Conservation (phyloP, 768 basidiomycete species). For the Mycena haematopus region DNA sequence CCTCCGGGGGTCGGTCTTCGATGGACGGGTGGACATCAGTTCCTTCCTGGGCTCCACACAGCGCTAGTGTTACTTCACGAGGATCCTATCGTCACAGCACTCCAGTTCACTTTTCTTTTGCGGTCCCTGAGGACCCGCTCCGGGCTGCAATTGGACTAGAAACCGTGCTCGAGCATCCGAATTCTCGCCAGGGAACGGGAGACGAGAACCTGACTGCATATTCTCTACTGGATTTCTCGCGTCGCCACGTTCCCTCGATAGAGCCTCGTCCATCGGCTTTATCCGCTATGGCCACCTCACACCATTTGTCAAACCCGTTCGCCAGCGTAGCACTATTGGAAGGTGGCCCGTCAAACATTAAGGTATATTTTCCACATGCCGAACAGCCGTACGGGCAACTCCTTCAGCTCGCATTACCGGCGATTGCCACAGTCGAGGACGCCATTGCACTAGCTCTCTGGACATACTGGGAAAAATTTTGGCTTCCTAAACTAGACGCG, state of each 20-base stretch:
- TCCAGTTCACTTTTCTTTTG: slow-evolving; percentile 5
- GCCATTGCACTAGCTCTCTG: slow-evolving; percentile 75
- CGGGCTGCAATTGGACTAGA: slow-evolving; percentile 17
- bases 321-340: background rate
- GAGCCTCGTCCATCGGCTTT: slow-evolving; percentile 50
- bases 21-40: background rate
- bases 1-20: slow-evolving; percentile 8
- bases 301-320: slow-evolving; percentile 62
- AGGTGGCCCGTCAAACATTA: slow-evolving; percentile 34
- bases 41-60: background rate
- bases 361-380: slow-evolving; percentile 72
- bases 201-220: background rate
- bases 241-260: slow-evolving; percentile 39
- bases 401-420: slow-evolving; percentile 59
- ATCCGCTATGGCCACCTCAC: slow-evolving; percentile 59
- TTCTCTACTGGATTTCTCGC: slow-evolving; percentile 40
- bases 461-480: slow-evolving; percentile 69
- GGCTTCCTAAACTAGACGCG: slow-evolving; percentile 61
- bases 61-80: background rate
- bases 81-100: background rate
- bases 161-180: slow-evolving; percentile 15
- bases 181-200: background rate
- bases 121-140: slow-evolving; percentile 21
- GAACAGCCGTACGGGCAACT: slow-evolving; percentile 46
- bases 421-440: slow-evolving; percentile 75